Evolutionary conservation across 139 green algal species (phyloP).

Genomic region (Micromonas pusilla): DNA sequence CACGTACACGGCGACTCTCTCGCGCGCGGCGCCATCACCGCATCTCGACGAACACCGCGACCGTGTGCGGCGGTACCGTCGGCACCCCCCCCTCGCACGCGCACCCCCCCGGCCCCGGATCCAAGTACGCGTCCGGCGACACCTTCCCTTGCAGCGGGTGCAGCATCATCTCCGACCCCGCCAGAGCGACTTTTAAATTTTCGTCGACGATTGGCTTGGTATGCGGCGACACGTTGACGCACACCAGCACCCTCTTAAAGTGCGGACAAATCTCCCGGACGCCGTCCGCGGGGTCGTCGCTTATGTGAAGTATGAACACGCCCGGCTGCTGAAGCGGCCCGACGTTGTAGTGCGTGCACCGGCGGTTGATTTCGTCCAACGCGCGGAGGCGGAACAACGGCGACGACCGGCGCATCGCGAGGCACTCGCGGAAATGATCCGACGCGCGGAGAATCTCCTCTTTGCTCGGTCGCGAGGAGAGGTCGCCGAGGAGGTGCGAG

Average conservation of each 20-base stretch:
- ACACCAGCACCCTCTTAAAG: not conserved
- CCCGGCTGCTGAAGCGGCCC: conserved; percentile 35
- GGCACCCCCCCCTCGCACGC: not conserved
- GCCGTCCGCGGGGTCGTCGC: conserved; percentile 31
- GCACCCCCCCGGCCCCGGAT: conserved; percentile 1
- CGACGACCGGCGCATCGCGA: conserved; percentile 41
- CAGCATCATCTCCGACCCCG: conserved; percentile 9
- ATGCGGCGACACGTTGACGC: conserved; percentile 5
- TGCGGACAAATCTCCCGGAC: not conserved
- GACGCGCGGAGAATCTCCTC: conserved; percentile 25
- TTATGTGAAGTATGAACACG: conserved; percentile 58
- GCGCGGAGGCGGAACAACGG: conserved; percentile 67
- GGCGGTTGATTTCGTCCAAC: conserved; percentile 45
- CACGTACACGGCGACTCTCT: not conserved
- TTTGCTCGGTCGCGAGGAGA: conserved; percentile 3
- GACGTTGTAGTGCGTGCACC: conserved; percentile 46
- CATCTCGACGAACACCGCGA: conserved; percentile 51
- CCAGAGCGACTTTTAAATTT: not conserved
- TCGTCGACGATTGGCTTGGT: conserved; percentile 3
- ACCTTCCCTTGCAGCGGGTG: conserved; percentile 34
- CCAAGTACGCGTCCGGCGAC: not conserved
- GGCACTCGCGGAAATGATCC: conserved; percentile 28
- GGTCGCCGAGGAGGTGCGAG: conserved; percentile 22
- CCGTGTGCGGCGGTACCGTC: conserved; percentile 35
- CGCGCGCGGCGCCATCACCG: not conserved